Conservation (phyloP, 441 rosid genomes). For the California macrophylla region DNA sequence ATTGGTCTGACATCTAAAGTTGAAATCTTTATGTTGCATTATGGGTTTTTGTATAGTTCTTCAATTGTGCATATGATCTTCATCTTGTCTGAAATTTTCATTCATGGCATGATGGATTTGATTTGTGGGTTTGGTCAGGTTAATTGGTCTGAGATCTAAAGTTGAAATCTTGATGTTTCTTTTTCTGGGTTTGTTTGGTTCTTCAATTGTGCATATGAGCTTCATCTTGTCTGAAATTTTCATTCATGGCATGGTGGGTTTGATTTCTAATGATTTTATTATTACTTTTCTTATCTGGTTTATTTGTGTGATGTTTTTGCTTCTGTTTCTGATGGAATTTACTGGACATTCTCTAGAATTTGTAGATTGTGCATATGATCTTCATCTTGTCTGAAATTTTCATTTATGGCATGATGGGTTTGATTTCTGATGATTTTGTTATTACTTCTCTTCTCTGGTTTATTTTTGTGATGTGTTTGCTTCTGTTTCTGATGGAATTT, state of each 20-base stretch:
- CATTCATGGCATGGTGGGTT: not conserved
- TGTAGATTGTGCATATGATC: constrained; percentile 19
- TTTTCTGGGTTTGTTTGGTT: not conserved
- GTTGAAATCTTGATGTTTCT: not conserved
- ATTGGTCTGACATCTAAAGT: not conserved
- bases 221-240: not conserved
- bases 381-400: not conserved
- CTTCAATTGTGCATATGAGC: not conserved
- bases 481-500: no score
- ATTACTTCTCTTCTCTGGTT: no score
- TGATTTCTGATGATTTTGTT: no score
- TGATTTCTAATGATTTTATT: not conserved
- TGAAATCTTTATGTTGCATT: not conserved
- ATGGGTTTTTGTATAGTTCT: not conserved
- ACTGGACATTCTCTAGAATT: not conserved
- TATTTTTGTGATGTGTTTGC: no score
- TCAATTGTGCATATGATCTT: not conserved
- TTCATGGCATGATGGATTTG: not conserved
- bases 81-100: not conserved
- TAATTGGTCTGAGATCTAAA: not conserved
- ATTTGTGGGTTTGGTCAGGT: not conserved
- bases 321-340: no score
- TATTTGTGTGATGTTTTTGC: no score
- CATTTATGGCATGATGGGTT: no score
- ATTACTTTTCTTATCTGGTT: no score